Evolutionary conservation across 2,329 filamentous ascomycete genomes (phyloP).

Genomic region (Conoideocrella luteorostrata): DNA sequence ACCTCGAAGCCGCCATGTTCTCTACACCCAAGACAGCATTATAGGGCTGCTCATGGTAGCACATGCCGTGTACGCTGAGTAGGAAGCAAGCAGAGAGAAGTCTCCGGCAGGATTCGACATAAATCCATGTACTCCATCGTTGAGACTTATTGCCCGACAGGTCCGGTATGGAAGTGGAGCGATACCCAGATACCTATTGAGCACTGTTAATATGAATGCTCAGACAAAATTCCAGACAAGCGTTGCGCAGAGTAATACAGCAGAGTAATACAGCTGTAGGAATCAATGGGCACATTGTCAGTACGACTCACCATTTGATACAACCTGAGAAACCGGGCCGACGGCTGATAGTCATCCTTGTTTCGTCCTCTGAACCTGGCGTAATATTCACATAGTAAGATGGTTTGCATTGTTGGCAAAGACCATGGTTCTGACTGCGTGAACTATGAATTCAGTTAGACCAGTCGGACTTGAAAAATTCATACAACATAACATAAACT

Average conservation of each 20-base stretch:
- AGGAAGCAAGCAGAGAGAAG: conserved; percentile 52
- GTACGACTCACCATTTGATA: conserved; percentile 46
- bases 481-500: conserved; percentile 20
- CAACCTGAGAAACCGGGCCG: conserved; percentile 42
- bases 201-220: background rate
- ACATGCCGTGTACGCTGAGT: conserved; percentile 48
- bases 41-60: conserved; percentile 46
- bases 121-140: conserved; percentile 47
- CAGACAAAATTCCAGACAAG: conserved; percentile 6
- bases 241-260: too few relatives aligned
- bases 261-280: too few relatives aligned
- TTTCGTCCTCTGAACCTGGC: conserved; percentile 47
- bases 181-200: conserved; percentile 5
- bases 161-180: background rate
- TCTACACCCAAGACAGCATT: conserved; percentile 28
- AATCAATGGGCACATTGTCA: too few relatives aligned
- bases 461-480: background rate
- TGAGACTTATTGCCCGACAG: conserved; percentile 16
- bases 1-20: conserved; percentile 25
- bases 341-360: conserved; percentile 39
- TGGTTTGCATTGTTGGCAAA: conserved; percentile 45
- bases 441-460: conserved; percentile 27
- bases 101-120: conserved; percentile 45
- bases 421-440: conserved; percentile 32
- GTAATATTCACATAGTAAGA: conserved; percentile 50